Conservation (phyloP, 1,284 basidiomycete genomes). For the Mycena citricolor region DNA sequence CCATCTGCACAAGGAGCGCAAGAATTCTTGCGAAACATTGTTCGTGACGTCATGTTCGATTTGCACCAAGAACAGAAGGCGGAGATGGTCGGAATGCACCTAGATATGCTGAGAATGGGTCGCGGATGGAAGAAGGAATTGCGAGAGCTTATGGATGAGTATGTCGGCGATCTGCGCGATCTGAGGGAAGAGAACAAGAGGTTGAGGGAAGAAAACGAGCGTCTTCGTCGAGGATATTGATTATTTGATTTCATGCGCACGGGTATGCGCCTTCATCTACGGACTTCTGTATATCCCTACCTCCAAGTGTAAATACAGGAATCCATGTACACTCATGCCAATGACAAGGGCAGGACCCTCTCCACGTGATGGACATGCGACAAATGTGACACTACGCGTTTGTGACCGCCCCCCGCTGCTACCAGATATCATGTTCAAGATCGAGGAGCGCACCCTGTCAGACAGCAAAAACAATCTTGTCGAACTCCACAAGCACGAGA, state of each 20-base stretch:
- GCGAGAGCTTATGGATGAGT: conserved; percentile 57
- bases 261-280: no score
- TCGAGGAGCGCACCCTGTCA: conserved; percentile 14
- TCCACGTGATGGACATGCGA: not conserved
- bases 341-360: not conserved
- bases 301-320: not conserved
- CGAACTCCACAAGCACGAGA: conserved; percentile 13
- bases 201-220: conserved; percentile 66
- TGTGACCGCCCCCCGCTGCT: no score
- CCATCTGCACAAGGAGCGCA: conserved; percentile 41
- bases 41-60: conserved; percentile 70
- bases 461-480: conserved; percentile 16
- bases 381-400: conserved; percentile 16
- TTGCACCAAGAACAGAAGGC: conserved; percentile 63
- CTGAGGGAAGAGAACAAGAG: conserved; percentile 67
- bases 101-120: conserved; percentile 70
- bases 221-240: conserved; percentile 53
- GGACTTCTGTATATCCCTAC: no score
- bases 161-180: conserved; percentile 52
- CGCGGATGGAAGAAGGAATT: conserved; percentile 63
- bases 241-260: no score
- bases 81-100: conserved; percentile 68
- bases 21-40: conserved; percentile 59
- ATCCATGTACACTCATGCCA: not conserved
- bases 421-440: conserved; percentile 25